Base-by-base conservation (phyloP, 352 stramenopile species). In the Detonula confervacea region DNA sequence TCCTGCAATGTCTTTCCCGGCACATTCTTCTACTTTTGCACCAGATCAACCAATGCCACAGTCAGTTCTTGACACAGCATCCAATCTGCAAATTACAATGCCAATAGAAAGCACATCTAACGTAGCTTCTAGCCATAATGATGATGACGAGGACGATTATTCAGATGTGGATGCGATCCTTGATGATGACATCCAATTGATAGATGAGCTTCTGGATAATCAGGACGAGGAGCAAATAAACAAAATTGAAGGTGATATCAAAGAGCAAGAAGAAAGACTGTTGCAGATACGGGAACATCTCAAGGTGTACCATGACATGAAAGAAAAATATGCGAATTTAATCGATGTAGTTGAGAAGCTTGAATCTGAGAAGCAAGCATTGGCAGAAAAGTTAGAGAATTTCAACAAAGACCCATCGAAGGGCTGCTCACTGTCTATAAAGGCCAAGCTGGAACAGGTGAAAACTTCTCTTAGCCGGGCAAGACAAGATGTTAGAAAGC, bases 161-260 rank as follows among this genome's bases (percentile, higher is more conserved):
- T 47, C 59, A 18, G 39, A 49, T 16, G 18, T 86, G 42, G 86
- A 92, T 61, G 76, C 90, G 11, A 90, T 92, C 68, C 87, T 88
- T 18, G 90, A 93, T 54, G 86, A 92, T 69, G 90, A 94, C 37
- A 90, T 94, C 30, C 77, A 87, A 51, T 90, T 94, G 35, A 77
- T 94, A 24, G 84, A 94, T 47, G 63, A 91, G 37, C 74, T 94
- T 9, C 77, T 94, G 4, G 87, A 92, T 61, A 67, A 92, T 8
- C 90, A 94, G 42, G 77, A 92, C 52, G 73, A 87, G 0, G 87
- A 93, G 46, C 75, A 91, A 44, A 52, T 93, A 6, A 64, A 85
- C 25, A 42, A 87, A 33, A 80, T 94, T 33, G 72, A 92, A 64
- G 86, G 84, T 8, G 81, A 93, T 72, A 74, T 94, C 22, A 76